Evolutionary conservation across 1,284 basidiomycete species (phyloP).

Genomic region (Anthracocystis setariae): DNA sequence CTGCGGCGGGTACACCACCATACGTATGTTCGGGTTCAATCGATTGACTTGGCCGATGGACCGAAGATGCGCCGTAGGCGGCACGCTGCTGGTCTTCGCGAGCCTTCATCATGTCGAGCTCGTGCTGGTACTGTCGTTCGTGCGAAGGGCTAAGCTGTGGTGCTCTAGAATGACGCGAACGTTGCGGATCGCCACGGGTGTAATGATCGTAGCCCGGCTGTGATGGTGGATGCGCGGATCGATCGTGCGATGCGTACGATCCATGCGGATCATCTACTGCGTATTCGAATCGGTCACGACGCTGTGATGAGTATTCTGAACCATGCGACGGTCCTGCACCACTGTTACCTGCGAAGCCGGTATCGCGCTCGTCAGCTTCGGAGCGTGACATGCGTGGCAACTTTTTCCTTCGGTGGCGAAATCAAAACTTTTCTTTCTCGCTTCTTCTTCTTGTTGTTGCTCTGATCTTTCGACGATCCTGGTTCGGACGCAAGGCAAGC

Average conservation of each 20-base stretch:
- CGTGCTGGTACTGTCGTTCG: conserved; percentile 33
- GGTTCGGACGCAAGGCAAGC: no score
- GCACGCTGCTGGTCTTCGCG: conserved; percentile 33
- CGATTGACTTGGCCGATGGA: conserved; percentile 13
- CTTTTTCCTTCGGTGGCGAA: neutral
- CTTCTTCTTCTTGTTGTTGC: no score
- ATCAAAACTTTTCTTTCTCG: conserved; percentile 2
- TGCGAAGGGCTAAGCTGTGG: conserved; percentile 10
- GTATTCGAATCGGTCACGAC: conserved; percentile 14
- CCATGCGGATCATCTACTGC: conserved; percentile 15
- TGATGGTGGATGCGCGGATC: conserved; percentile 5
- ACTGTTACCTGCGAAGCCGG: conserved; percentile 8
- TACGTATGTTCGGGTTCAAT: conserved; percentile 14
- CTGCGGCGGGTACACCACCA: conserved; percentile 10
- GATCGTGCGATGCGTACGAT: conserved; percentile 15
- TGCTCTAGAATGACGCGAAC: conserved; percentile 1
- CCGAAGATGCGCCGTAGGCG: conserved; percentile 9
- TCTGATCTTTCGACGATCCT: no score
- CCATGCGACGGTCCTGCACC: conserved; percentile 17
- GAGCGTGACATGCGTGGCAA: conserved; percentile 26
- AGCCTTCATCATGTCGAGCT: conserved; percentile 46
- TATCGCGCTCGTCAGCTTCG: conserved; percentile 27
- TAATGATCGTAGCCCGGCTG: conserved; percentile 21
- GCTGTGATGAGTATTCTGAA: conserved; percentile 21
- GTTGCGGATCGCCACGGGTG: conserved; percentile 11